Conservation (phyloP, 148 eudicot genomes). For the Euryodendron excelsum region DNA sequence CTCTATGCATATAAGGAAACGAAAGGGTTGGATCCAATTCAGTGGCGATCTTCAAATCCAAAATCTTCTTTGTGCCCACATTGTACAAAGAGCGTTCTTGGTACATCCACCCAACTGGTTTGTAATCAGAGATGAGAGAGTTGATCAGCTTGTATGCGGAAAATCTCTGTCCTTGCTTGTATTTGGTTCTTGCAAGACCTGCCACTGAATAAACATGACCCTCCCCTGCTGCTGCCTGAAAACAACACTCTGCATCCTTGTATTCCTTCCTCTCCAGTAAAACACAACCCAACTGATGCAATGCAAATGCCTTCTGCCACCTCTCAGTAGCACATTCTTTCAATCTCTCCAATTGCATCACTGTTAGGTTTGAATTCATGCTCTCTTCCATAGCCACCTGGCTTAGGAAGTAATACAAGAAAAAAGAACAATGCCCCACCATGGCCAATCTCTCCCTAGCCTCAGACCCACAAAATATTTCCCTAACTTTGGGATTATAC, state of each 20-base stretch:
- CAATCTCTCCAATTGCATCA: conserved; percentile 63
- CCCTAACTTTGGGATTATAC: conserved; percentile 47
- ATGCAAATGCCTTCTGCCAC: conserved; percentile 82
- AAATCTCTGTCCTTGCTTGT: conserved; percentile 75
- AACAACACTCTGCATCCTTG: conserved; percentile 70
- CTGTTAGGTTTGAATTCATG: conserved; percentile 48
- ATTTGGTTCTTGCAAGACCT: conserved; percentile 74
- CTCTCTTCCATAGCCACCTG: conserved; percentile 73
- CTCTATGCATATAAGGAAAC: conserved; percentile 77
- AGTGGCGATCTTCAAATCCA: conserved; percentile 63
- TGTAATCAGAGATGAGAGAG: conserved; percentile 48
- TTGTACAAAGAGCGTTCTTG: conserved; percentile 78
- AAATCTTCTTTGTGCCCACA: conserved; percentile 59
- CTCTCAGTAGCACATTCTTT: conserved; percentile 54
- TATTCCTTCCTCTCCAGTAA: conserved; percentile 65
- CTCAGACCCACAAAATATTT: conserved; percentile 54
- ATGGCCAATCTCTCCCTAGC: conserved; percentile 49
- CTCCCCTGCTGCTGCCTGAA: conserved; percentile 58
- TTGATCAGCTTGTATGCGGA: conserved; percentile 66
- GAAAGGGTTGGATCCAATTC: conserved; percentile 72
- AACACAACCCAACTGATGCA: conserved; percentile 80
- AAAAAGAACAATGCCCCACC: conserved; percentile 69
- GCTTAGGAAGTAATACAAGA: conserved; percentile 69
- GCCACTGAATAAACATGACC: conserved; percentile 83
- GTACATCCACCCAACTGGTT: conserved; percentile 90